Evolutionary conservation across 257 asterid species (phyloP), one percentile per base, ranked within the genome.

Genomic region (Solanum sejunctum): DNA sequence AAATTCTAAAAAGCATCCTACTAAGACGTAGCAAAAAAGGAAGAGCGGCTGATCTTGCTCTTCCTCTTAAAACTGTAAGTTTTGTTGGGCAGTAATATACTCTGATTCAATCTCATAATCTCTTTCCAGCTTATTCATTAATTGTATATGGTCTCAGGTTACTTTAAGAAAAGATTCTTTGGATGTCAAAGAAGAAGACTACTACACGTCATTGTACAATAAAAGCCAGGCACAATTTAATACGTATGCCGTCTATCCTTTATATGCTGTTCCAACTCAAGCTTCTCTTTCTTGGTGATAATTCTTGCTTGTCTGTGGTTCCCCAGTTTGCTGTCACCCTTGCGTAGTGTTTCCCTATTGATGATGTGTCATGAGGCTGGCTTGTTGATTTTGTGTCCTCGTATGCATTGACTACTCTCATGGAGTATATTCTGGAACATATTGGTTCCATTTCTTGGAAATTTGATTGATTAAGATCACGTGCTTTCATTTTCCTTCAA

Each of bases 1-100:
- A 93, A 91, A 88, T 96, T 75, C 81, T 96, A 88, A 93, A 90
- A 89, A 91, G 92, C 92, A 86, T 92, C 87, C 87, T 96, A 85
- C 87, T 96, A 69, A 92, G 99, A 83, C 98, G 99, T 83, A 96
- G 97, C 20, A 96, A 96, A 87, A 93, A 93, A 89, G 99, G 98
- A 87, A 93, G 99, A 92, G 98, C 98, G 82, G 97, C 99, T 88
- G 99, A 96, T 87, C 96, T 96, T 80, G 98, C 99, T 3, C 98
- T 96, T 82, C 98, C 99, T 39, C 92, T 94, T 60, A 89, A 96
- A 90, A 93, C 91, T 84, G 99, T 96, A 91, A 81, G 97, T 84
- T 85, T 63, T 82, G 20, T 73, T 9, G 23, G 70, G 49, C 85
- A 20, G 67, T 75, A 43, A 54, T 84, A 52, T 47, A 23, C 39